phyloP scores from a whole-genome alignment of 768 basidiomycete genomes.

The Boletus barrowsii region DNA sequence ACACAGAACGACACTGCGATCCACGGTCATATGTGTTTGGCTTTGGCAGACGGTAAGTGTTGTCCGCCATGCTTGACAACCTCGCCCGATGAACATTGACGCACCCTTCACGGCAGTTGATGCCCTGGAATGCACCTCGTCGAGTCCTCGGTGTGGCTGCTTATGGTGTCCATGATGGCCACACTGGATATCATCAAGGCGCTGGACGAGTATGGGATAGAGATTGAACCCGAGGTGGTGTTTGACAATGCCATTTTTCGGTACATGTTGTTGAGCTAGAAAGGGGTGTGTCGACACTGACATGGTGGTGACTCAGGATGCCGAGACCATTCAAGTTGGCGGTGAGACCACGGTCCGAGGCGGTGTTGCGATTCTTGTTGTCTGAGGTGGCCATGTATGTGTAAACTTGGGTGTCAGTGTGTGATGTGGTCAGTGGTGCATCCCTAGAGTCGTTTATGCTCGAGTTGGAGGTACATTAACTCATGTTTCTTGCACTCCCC shows the following conservation, averaged over 20 bases:
- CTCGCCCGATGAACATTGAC: not conserved
- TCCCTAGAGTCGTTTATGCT: too few species aligned
- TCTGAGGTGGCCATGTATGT: constrained; percentile 5
- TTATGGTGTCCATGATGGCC: constrained; percentile 53
- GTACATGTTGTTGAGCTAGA: constrained; percentile 33
- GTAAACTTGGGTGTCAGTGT: not conserved
- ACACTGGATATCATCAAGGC: constrained; percentile 54
- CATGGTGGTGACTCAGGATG: not conserved
- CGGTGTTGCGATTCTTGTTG: constrained; percentile 8
- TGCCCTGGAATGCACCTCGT: constrained; percentile 66
- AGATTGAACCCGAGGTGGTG: constrained; percentile 46
- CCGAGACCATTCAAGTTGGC: constrained; percentile 22
- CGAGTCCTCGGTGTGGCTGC: constrained; percentile 61
- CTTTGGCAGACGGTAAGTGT: constrained; percentile 41
- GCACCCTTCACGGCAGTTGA: constrained; percentile 32
- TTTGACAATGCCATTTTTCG: constrained; percentile 66
- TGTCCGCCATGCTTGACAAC: not conserved
- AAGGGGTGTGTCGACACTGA: not conserved
- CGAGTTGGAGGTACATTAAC: too few species aligned
- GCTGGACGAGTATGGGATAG: constrained; percentile 45
- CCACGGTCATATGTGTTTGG: constrained; percentile 47
- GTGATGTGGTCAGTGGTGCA: too few species aligned
- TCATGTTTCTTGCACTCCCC: too few species aligned
- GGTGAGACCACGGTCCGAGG: constrained; percentile 23
- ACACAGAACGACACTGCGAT: constrained; percentile 34